phyloP scores from a whole-genome alignment of 2,329 filamentous ascomycete species.

The Fusarium decemcellulare region DNA sequence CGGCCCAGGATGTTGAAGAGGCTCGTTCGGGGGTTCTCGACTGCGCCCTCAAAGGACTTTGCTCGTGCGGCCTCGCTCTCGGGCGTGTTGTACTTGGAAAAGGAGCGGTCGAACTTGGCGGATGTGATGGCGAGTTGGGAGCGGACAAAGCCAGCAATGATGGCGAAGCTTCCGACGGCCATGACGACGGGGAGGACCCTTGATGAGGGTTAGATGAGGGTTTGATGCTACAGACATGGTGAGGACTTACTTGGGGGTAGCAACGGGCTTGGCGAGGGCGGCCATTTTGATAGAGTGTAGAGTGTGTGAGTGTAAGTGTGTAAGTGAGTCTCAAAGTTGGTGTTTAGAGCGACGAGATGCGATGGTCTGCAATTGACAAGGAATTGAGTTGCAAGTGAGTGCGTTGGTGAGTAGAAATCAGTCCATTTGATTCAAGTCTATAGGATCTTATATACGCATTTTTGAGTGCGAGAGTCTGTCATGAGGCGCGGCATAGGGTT shows the following conservation, averaged over 20 bases:
- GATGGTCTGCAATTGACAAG: conserved; percentile 6
- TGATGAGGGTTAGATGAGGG: conserved; percentile 5
- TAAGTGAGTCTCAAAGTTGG: conserved; percentile 26
- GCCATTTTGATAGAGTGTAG: conserved; percentile 29
- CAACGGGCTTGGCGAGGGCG: conserved; percentile 31
- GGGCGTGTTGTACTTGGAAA: conserved; percentile 55
- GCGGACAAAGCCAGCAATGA: conserved; percentile 51
- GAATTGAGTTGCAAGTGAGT: conserved; percentile 14
- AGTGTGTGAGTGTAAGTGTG: conserved; percentile 20
- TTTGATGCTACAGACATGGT: not conserved
- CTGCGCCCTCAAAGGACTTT: conserved; percentile 50
- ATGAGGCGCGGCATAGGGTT: conserved; percentile 26
- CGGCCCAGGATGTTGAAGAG: conserved; percentile 53
- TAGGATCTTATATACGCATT: conserved; percentile 31
- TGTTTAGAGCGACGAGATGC: not conserved
- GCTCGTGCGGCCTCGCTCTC: conserved; percentile 53
- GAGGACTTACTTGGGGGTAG: conserved; percentile 34
- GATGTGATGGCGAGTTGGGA: conserved; percentile 52
- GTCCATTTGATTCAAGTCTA: conserved; percentile 22
- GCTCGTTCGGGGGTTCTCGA: conserved; percentile 53
- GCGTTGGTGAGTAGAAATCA: conserved; percentile 26
- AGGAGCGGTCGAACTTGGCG: conserved; percentile 54
- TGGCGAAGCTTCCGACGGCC: conserved; percentile 39
- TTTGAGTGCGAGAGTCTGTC: not conserved
- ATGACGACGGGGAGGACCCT: conserved; percentile 39